Percentiles rank a stretch among this genome's conserved stretches.
Conservation (phyloP, 2,329 filamentous ascomycete species). For the Teratosphaeria viscida region DNA sequence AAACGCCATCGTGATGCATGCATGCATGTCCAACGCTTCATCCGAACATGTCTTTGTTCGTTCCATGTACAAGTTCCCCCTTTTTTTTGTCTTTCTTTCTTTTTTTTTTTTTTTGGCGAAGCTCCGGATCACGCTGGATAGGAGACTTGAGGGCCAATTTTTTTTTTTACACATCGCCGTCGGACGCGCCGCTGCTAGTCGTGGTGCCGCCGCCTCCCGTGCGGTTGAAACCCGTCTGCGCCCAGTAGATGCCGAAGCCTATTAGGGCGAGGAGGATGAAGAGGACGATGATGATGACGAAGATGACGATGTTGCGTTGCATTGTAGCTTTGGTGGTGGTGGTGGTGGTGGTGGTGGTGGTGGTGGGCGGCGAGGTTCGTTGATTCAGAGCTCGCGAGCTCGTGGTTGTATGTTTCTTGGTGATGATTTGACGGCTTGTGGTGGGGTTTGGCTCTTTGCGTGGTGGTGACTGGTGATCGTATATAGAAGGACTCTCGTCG, state of each 20-base stretch:
- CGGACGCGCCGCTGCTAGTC: conserved; percentile 7
- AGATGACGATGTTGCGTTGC: conserved; percentile 44
- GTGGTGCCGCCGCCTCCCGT: conserved; percentile 16
- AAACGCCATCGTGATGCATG: neutral
- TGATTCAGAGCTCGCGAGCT: neutral
- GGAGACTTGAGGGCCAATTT: neutral
- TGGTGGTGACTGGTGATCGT: neutral
- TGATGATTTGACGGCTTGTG: neutral
- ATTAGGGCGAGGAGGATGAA: conserved; percentile 41
- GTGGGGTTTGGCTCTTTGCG: neutral
- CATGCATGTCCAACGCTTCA: neutral
- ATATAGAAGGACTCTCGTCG: neutral
- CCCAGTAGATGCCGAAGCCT: conserved; percentile 40
- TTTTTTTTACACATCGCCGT: conserved; percentile 18
- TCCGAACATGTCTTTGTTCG: neutral
- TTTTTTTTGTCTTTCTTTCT: too few relatives aligned
- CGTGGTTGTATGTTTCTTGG: neutral
- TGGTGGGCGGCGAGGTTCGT: neutral
- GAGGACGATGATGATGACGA: conserved; percentile 43
- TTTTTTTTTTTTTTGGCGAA: too few relatives aligned
- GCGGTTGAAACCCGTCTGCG: conserved; percentile 29
- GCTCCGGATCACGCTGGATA: neutral
- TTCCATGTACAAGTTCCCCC: too few relatives aligned
- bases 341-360: neutral
- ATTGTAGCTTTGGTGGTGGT: conserved; percentile 24